These are phyloP conservation scores for Chlorella sp. DNA, from an alignment of 139 green algal genomes.

Conservation along the genomic window DNA sequence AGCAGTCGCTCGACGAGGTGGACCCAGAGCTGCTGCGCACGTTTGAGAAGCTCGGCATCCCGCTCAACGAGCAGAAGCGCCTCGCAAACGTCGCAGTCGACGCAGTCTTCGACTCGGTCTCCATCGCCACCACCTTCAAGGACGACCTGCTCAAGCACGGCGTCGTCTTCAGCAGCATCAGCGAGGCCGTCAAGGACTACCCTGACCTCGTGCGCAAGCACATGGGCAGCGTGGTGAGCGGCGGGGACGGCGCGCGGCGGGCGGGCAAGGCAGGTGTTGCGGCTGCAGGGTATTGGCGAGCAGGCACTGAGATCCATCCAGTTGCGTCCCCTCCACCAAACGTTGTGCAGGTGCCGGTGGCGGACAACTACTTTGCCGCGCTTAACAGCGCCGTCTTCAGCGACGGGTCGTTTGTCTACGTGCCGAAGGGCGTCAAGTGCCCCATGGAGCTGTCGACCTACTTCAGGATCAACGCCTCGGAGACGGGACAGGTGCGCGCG, in stretches of 20 bases:
- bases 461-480: slow-evolving; percentile 97
- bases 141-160: slow-evolving; percentile 90
- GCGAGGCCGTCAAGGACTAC: slow-evolving; percentile 91
- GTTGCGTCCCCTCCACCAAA: not conserved
- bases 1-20: slow-evolving; percentile 84
- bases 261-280: too few species aligned
- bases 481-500: slow-evolving; percentile 81
- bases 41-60: slow-evolving; percentile 98
- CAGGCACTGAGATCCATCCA: too few species aligned
- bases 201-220: slow-evolving; percentile 93
- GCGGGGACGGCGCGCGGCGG: not conserved
- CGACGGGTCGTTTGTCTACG: slow-evolving; percentile 97
- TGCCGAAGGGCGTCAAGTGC: slow-evolving; percentile 91
- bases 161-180: slow-evolving; percentile 97
- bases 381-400: slow-evolving; percentile 97
- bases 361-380: slow-evolving; percentile 98
- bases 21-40: slow-evolving; percentile 95
- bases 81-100: slow-evolving; percentile 97
- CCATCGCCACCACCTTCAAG: slow-evolving; percentile 97
- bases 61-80: slow-evolving; percentile 96
- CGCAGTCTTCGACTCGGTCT: slow-evolving; percentile 97
- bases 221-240: slow-evolving; percentile 80
- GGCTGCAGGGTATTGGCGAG: too few species aligned
- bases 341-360: slow-evolving; percentile 73
- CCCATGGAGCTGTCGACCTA: slow-evolving; percentile 99